These are phyloP conservation scores for Taiozyma sp. DNA, from an alignment of 1,139 yeast genomes.

Conservation along the genomic window DNA sequence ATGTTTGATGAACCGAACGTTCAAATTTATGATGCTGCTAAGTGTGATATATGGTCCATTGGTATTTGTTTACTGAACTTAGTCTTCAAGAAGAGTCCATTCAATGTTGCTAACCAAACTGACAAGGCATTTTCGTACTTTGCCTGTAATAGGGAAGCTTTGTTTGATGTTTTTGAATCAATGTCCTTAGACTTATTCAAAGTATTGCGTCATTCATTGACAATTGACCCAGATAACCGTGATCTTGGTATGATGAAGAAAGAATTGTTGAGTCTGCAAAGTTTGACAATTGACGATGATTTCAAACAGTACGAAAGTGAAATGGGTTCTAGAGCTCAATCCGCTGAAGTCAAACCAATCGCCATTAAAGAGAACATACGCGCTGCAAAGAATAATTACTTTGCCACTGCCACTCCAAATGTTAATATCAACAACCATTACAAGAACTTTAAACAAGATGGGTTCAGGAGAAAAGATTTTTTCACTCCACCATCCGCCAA, in stretches of 20 bases:
- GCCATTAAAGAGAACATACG: conserved; percentile 7
- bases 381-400: conserved; percentile 38
- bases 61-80: conserved; percentile 84
- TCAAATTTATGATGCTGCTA: conserved; percentile 72
- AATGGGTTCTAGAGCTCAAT: conserved; percentile 27
- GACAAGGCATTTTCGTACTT: conserved; percentile 87
- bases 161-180: conserved; percentile 87
- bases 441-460: conserved; percentile 28
- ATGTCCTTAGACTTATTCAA: conserved; percentile 85
- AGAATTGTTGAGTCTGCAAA: conserved; percentile 55
- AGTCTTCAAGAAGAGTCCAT: conserved; percentile 89
- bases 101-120: conserved; percentile 72
- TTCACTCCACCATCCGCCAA: conserved; percentile 75
- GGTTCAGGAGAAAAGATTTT: conserved; percentile 60
- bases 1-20: conserved; percentile 53
- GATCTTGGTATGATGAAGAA: conserved; percentile 52
- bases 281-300: conserved; percentile 83
- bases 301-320: conserved; percentile 34
- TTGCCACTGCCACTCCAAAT: conserved; percentile 54
- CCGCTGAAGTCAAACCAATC: conserved; percentile 25
- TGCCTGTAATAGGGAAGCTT: conserved; percentile 81
- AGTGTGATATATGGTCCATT: conserved; percentile 89
- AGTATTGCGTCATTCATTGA: conserved; percentile 69
- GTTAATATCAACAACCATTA: conserved; percentile 32
- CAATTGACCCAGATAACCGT: conserved; percentile 86